Evolutionary conservation across 306 rosid genomes (phyloP), one percentile per base, ranked within the genome.

Genomic region (Sesbania bispinosa): DNA sequence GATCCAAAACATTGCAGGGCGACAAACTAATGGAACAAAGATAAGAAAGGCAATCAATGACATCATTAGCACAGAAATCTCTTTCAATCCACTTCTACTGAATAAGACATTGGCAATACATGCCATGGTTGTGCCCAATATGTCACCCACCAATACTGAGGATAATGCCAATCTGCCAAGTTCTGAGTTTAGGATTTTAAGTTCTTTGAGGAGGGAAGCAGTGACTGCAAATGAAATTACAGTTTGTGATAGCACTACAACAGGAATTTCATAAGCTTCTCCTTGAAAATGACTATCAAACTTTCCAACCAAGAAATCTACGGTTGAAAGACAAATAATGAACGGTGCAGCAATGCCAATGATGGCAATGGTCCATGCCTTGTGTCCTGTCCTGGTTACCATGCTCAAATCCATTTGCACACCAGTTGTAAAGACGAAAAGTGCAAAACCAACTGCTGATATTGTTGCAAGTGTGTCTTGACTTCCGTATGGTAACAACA

Each of bases 391-490:
- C 39, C 58, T 86, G 1, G 47, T 14, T 19, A 80, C 35, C 85
- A 81, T 45, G 32, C 71, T 68, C 7, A 69, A 26, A 43, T 90
- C 88, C 88, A 85, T 85, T 62, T 86, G 82, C 5, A 79, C 90
- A 4, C 79, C 88, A 4, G 36, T 48, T 8, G 59, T 42, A 29
- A 90, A 88, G 63, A 77, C 5, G 69, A 76, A 84, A 14, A 82
- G 51, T 0, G 14, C 32, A 62, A 62, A 84, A 7, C 87, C 91
- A 7, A 76, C 26, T 10, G 39, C 16, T 13, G 88, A 30, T 20
- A 87, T 0, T 50, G 73, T n/a, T 2, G 67, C 85, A 0, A 87
- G 16, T 14, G 58, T 8, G 59, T 69, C 78, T 64, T 77, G 82
- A 54, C 85, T 81, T 5, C 74, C 57, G 11, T 0, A 14, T 41